phyloP scores from a whole-genome alignment of 2,329 filamentous ascomycete genomes.

The Uncinocarpus reesii region DNA sequence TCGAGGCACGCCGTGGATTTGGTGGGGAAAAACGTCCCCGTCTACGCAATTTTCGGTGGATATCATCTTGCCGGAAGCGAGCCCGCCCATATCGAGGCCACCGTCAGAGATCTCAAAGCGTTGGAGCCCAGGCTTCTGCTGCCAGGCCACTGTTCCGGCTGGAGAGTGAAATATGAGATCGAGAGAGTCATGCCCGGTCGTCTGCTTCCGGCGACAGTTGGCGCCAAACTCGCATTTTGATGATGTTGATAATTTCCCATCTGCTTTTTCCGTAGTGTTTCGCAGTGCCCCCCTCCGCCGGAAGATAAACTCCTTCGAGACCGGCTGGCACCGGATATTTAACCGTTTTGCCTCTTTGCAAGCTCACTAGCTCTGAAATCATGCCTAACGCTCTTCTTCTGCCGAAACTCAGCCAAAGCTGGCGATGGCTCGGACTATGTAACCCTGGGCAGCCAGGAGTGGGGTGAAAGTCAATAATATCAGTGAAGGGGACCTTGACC shows the following conservation, averaged over 20 bases:
- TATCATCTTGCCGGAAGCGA: constrained; percentile 45
- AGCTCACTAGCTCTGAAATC: no score
- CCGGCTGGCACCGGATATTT: constrained; percentile 8
- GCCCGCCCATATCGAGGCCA: constrained; percentile 35
- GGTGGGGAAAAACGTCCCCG: constrained; percentile 27
- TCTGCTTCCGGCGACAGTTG: constrained; percentile 44
- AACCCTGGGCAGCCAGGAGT: no score
- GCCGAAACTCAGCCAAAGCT: no score
- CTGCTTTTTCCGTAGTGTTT: no score
- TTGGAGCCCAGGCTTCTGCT: constrained; percentile 42
- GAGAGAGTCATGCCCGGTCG: constrained; percentile 43
- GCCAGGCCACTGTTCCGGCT: constrained; percentile 48
- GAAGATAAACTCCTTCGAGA: no score
- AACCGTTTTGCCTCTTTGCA: no score
- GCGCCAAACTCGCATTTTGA: constrained; percentile 35
- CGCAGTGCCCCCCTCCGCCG: no score
- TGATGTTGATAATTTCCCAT: no score
- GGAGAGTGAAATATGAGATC: constrained; percentile 46
- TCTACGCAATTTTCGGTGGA: constrained; percentile 45
- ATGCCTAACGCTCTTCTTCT: no score
- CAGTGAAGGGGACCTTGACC: no score
- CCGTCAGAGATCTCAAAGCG: constrained; percentile 40
- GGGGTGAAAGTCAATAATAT: no score
- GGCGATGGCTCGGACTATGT: no score
- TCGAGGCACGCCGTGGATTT: constrained; percentile 39